Evolutionary conservation across 2,329 filamentous ascomycete species (phyloP).

Genomic region (Colletotrichum sublineola): DNA sequence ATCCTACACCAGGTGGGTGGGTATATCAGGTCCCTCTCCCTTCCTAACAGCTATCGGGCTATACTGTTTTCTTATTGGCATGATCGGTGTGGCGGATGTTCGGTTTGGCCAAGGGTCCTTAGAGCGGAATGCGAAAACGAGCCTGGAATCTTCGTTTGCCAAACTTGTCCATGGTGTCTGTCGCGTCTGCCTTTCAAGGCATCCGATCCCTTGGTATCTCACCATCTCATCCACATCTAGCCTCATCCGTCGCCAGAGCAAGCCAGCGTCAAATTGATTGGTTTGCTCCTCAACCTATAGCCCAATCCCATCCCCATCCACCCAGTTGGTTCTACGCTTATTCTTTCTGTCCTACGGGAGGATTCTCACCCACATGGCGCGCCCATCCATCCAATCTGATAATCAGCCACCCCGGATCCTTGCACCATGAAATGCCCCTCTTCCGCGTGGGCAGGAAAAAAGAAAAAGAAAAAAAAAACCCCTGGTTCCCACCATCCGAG

Average conservation of each 20-base stretch:
- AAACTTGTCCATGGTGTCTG: not conserved
- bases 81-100: too few species aligned
- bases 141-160: not conserved
- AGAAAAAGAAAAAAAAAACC: not conserved
- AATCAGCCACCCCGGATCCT: not conserved
- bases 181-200: not conserved
- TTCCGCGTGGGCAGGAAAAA: not conserved
- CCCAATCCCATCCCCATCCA: not conserved
- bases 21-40: too few species aligned
- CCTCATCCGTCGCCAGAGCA: conserved; percentile 1
- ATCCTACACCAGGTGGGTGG: too few species aligned
- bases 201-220: not conserved
- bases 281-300: not conserved
- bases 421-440: not conserved
- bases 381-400: not conserved
- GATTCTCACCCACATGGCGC: not conserved
- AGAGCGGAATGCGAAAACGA: not conserved
- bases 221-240: not conserved
- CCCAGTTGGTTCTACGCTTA: not conserved
- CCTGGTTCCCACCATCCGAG: not conserved
- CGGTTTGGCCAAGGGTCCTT: too few species aligned
- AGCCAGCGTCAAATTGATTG: not conserved
- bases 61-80: too few species aligned
- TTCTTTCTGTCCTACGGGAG: not conserved
- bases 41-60: too few species aligned